These are phyloP conservation scores for Trichoderma oligosporum DNA, from an alignment of 2,329 filamentous ascomycete species.

Conservation along the genomic window DNA sequence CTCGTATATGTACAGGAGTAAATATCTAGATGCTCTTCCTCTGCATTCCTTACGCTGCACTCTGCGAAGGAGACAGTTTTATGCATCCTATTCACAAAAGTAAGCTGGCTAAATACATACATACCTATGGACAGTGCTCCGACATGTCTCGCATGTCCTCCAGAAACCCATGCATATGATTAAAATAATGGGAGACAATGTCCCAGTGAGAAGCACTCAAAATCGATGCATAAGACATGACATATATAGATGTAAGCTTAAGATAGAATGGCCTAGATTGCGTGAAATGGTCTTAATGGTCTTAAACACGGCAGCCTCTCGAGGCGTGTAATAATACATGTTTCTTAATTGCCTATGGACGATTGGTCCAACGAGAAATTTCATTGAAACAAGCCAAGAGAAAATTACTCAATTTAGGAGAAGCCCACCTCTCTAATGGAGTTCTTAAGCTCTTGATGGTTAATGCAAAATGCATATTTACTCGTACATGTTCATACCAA, in stretches of 20 bases:
- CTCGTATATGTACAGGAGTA: background rate
- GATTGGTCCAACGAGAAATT: slow-evolving; percentile 1
- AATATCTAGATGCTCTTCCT: background rate
- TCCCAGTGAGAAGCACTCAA: no score
- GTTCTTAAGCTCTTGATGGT: background rate
- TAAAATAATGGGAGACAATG: background rate
- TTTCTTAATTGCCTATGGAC: background rate
- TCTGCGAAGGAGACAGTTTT: background rate
- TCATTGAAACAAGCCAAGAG: slow-evolving; percentile 10
- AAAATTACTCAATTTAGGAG: background rate
- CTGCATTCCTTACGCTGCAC: background rate
- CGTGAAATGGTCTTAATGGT: background rate
- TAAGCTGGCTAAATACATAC: no score
- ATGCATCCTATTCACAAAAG: background rate
- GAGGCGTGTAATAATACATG: background rate
- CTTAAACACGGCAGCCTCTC: background rate
- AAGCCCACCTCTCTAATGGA: background rate
- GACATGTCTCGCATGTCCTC: background rate
- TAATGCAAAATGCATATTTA: no score
- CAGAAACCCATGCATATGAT: no score
- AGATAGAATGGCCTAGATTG: slow-evolving; percentile 5
- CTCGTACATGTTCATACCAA: no score
- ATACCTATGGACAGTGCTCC: background rate
- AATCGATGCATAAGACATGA: background rate
- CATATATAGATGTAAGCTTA: slow-evolving; percentile 10